Percentiles rank a stretch among this genome's conserved stretches.
Conservation (phyloP, 2,329 filamentous ascomycete genomes). For the Scopulariopsis brevicaulis region DNA sequence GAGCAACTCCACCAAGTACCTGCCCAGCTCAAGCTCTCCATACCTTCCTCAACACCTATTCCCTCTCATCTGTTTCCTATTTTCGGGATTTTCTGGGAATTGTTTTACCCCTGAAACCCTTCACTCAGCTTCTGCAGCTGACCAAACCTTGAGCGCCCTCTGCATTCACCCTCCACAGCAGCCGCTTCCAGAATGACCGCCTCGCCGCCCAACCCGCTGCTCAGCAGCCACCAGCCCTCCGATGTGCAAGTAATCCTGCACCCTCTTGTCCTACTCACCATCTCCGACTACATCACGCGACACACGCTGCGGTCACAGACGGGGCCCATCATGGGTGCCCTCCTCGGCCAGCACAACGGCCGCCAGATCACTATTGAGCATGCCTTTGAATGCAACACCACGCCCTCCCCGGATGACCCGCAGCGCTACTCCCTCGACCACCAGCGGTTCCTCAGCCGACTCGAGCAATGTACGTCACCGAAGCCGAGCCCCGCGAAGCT, state of each 20-base stretch:
- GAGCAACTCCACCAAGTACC: not conserved
- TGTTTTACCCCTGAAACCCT: not conserved
- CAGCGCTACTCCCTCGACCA: conserved; percentile 52
- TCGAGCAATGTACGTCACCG: conserved; percentile 65
- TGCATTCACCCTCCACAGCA: conserved; percentile 6
- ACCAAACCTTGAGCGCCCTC: not conserved
- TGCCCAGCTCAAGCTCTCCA: not conserved
- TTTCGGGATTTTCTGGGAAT: not conserved
- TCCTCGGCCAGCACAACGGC: conserved; percentile 88
- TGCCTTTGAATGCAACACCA: conserved; percentile 71
- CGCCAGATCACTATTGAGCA: conserved; percentile 86
- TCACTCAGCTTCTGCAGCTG: not conserved
- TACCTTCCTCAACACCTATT: not conserved
- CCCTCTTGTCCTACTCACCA: conserved; percentile 87
- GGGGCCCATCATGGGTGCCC: conserved; percentile 71
- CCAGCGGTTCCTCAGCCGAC: conserved; percentile 62
- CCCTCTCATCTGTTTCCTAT: not conserved
- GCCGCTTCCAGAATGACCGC: not conserved
- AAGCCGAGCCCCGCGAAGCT: not conserved
- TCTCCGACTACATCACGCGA: conserved; percentile 92
- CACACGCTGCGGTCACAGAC: conserved; percentile 67
- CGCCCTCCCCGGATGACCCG: conserved; percentile 28
- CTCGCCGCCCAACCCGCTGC: conserved; percentile 27
- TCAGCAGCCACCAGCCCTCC: conserved; percentile 55
- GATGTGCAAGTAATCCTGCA: conserved; percentile 80